phyloP scores from a whole-genome alignment of 495 filamentous ascomycete species.

The Penicillium steckii region DNA sequence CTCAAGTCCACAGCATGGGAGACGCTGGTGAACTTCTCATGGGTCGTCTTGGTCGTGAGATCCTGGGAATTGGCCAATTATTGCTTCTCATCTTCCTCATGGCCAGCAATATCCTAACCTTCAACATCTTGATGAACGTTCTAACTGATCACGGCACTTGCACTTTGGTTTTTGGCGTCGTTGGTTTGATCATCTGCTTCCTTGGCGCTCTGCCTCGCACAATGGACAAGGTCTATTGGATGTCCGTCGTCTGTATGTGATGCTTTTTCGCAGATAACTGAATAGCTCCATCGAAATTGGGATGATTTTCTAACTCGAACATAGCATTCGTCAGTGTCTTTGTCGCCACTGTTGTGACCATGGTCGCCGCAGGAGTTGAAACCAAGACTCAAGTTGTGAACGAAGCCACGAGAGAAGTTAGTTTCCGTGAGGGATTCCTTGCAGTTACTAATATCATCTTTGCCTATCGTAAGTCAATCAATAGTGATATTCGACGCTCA shows the following conservation, averaged over 20 bases:
- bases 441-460: constrained; percentile 41
- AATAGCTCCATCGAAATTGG: neutral
- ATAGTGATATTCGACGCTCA: neutral
- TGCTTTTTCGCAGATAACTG: neutral
- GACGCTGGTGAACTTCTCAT: constrained; percentile 68
- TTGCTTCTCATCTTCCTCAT: constrained; percentile 71
- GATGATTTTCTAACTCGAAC: neutral
- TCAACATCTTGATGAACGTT: constrained; percentile 63
- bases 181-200: constrained; percentile 63
- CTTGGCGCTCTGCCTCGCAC: constrained; percentile 64
- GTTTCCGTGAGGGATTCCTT: constrained; percentile 29
- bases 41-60: constrained; percentile 60
- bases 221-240: constrained; percentile 54
- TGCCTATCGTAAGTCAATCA: constrained; percentile 34
- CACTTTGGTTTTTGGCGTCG: constrained; percentile 63
- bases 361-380: constrained; percentile 59
- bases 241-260: constrained; percentile 56
- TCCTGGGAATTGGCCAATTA: constrained; percentile 60
- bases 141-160: constrained; percentile 64
- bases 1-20: constrained; percentile 63
- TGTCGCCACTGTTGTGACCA: constrained; percentile 65
- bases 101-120: constrained; percentile 68
- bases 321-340: constrained; percentile 62
- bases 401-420: constrained; percentile 17
- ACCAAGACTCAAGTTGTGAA: constrained; percentile 20